Base-by-base conservation (phyloP, 331 rosid genomes). In the Malus hybrid region DNA sequence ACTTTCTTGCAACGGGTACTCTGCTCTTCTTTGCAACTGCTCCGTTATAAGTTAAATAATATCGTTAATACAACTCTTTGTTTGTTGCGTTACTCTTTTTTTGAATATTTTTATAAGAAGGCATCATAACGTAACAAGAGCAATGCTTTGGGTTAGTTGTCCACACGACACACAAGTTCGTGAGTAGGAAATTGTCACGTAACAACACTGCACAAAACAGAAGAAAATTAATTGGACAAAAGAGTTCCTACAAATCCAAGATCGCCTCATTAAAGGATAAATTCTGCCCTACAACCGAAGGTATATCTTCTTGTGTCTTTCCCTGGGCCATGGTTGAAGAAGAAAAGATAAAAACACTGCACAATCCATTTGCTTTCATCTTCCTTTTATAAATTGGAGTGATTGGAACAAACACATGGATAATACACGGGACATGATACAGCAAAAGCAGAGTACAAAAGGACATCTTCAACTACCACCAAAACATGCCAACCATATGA, bases 391-490 rank as follows among this genome's bases (percentile, higher is more conserved):
- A 20, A 65, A 65, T 5, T 2, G 61, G 61, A n/a, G 61, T 55
- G 62, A 56, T 8, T 60, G 1, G 4, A 10, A 24, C 65, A 60
- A 24, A 60, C 4, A 2, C 69, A 50, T 54, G 32, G 73, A 77
- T 67, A 77, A 65, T 52, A 50, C 65, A 60, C 16, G 28, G 22
- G 24, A 7, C 68, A 7, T 61, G 33, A 32, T 69, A 66, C 74
- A 72, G 39, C 50, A 36, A 48, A 55, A 36, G 76, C 48, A 68
- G 74, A 28, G 67, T 52, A 72, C 33, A 31, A 67, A 10, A 50
- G 79, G 69, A 16, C 60, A 61, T 10, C 73, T 50, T 74, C 74
- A 65, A 54, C 28, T 14, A 80, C 31, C 65, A 62, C 73, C 67
- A 36, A 60, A 66, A 28, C 79, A 29, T 29, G 13, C 24, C 68